Conservation (phyloP, 345 rosid genomes). For the Eucalyptus regnans region DNA sequence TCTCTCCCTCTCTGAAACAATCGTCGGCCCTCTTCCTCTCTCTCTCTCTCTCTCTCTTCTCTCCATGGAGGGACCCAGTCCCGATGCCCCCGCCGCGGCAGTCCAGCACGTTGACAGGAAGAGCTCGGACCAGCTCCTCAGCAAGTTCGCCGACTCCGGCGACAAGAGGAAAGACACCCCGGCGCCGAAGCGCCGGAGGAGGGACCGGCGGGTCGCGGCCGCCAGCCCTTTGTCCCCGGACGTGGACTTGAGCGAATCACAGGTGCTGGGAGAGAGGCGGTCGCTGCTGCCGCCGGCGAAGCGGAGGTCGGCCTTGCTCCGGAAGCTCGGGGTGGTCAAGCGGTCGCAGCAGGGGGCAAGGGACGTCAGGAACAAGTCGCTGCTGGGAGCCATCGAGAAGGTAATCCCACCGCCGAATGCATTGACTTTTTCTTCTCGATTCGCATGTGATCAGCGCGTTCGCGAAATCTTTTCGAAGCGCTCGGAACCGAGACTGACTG, state of each 20-base stretch:
- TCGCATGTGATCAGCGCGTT: neutral
- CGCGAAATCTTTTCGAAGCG: neutral
- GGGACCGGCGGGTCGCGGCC: neutral
- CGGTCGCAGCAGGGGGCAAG: conserved; percentile 23
- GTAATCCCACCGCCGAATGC: neutral
- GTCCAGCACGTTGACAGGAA: conserved; percentile 65
- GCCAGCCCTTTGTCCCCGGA: neutral
- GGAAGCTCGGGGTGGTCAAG: conserved; percentile 43
- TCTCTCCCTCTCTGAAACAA: neutral
- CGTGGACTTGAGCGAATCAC: neutral
- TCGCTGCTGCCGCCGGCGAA: conserved; percentile 46
- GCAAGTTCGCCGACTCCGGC: conserved; percentile 53
- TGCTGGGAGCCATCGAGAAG: conserved; percentile 53
- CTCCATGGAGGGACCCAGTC: neutral
- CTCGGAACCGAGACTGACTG: neutral
- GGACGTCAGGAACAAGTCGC: conserved; percentile 39
- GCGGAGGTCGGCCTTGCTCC: conserved; percentile 30
- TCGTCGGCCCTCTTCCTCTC: neutral
- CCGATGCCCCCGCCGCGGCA: neutral
- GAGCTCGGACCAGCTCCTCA: conserved; percentile 77
- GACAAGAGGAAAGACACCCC: neutral
- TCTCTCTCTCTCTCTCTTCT: neutral
- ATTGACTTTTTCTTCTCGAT: neutral
- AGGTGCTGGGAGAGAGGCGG: conserved; percentile 41
- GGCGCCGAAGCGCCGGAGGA: conserved; percentile 22